Evolutionary conservation across 2,329 filamentous ascomycete species (phyloP), one percentile per base, ranked within the genome.

Genomic region (Aotearoamyces nothofagi): DNA sequence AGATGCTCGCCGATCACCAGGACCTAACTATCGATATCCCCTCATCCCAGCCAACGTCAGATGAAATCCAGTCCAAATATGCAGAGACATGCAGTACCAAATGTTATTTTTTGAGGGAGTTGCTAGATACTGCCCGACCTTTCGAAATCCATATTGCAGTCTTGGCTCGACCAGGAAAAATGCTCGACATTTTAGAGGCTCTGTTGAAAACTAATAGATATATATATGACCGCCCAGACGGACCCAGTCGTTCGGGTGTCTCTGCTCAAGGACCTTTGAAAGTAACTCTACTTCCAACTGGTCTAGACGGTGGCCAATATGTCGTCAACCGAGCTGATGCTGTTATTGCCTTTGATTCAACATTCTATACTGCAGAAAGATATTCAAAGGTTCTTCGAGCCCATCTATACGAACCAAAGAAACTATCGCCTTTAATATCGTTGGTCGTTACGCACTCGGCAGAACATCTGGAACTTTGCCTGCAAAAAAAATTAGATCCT

Each of bases 71-170:
- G 39, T 45, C 44, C 3, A 71, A 61, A 41, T 66, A 69, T 37
- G 58, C 61, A 2, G 57, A 61, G 31, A 61, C 61, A 29, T 61
- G 66, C 7, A 75, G 70, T 45, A 53, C 65, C 31, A 77, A 77
- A 39, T 69, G 66, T 39, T 60, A 58, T 17, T 76, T 77, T 38
- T 40, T 74, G 5, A 61, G 57, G 24, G 66, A 72, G 36, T 51
- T 77, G 3, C 43, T 74, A 16, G 51, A 60, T 12, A 42, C 47
- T 6, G 42, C 72, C 8, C 42, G 45, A n/a, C 46, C 51, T 10
- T 45, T 51, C 9, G 52, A 60, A 8, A 58, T 55, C 20, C 63
- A 58, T 19, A 46, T 76, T 5, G 47, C 72, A 9, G 58, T 77
- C 14, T 42, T 76, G 8, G 63, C 58, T 6, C 61, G 61, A 12